These are phyloP conservation scores for Fusarium praegraminearum DNA, from an alignment of 2,329 filamentous ascomycete genomes.

Conservation along the genomic window DNA sequence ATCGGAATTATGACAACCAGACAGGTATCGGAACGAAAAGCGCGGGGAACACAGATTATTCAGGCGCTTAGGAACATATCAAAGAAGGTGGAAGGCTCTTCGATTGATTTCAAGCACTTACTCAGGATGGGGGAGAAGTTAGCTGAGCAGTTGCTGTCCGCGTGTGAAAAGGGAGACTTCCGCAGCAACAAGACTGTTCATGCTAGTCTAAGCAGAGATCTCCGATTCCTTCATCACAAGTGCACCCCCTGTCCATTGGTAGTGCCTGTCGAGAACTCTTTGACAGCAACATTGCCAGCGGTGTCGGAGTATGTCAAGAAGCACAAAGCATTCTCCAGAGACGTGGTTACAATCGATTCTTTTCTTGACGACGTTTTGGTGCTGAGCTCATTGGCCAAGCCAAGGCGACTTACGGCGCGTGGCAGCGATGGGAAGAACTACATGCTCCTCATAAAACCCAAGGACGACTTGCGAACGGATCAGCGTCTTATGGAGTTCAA, in stretches of 20 bases:
- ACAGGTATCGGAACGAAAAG: constrained; percentile 73
- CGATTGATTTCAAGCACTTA: constrained; percentile 74
- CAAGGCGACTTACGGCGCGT: constrained; percentile 86
- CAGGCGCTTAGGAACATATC: constrained; percentile 60
- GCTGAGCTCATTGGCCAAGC: constrained; percentile 90
- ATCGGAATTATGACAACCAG: constrained; percentile 87
- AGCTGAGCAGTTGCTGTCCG: constrained; percentile 81
- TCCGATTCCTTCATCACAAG: constrained; percentile 83
- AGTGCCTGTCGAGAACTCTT: constrained; percentile 86
- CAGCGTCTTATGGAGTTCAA: constrained; percentile 99
- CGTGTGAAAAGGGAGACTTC: constrained; percentile 82
- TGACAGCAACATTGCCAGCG: constrained; percentile 84
- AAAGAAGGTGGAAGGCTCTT: constrained; percentile 64
- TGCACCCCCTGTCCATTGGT: constrained; percentile 86
- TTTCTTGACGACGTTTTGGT: constrained; percentile 92
- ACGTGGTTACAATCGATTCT: constrained; percentile 82
- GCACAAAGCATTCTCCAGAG: constrained; percentile 88
- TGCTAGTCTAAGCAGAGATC: constrained; percentile 80
- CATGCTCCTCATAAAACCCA: constrained; percentile 94
- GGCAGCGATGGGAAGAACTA: constrained; percentile 92
- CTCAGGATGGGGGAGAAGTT: constrained; percentile 85
- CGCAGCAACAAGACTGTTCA: constrained; percentile 73
- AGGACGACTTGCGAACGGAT: constrained; percentile 96
- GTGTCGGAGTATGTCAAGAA: constrained; percentile 77
- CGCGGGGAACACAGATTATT: constrained; percentile 65